Evolutionary conservation across 1,284 basidiomycete genomes (phyloP).

Genomic region (Sanguinoderma infundibulare): DNA sequence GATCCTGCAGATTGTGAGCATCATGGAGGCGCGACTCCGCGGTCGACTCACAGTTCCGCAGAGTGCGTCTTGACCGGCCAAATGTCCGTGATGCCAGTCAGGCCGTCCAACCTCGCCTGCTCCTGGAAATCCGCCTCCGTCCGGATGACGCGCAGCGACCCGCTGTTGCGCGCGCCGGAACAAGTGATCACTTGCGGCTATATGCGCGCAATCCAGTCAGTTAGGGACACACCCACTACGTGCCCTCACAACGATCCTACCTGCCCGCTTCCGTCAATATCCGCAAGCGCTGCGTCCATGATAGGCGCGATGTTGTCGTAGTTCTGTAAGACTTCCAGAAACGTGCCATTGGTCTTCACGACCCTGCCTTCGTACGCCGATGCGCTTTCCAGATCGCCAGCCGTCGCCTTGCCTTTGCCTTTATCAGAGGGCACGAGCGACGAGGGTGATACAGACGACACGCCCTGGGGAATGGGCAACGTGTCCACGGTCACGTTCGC

Average conservation of each 20-base stretch:
- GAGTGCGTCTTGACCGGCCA: conserved; percentile 68
- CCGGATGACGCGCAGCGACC: conserved; percentile 82
- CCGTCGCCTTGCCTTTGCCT: conserved; percentile 23
- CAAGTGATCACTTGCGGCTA: conserved; percentile 85
- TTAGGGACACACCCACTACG: neutral
- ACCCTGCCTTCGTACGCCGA: conserved; percentile 46
- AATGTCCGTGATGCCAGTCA: conserved; percentile 61
- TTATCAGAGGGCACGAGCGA: conserved; percentile 16
- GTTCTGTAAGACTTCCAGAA: conserved; percentile 61
- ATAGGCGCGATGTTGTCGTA: conserved; percentile 90
- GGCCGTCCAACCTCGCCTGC: conserved; percentile 61
- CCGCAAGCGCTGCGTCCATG: conserved; percentile 80
- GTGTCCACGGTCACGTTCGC: conserved; percentile 49
- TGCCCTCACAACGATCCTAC: conserved; percentile 43
- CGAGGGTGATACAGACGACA: conserved; percentile 45
- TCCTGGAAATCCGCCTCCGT: conserved; percentile 88
- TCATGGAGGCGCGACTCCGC: conserved; percentile 27
- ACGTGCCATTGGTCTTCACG: conserved; percentile 53
- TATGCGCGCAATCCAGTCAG: neutral
- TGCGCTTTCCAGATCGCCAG: conserved; percentile 17
- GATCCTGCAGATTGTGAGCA: conserved; percentile 33
- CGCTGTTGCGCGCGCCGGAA: conserved; percentile 84
- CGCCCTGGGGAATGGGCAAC: conserved; percentile 52
- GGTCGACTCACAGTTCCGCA: conserved; percentile 48
- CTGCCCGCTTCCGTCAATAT: conserved; percentile 77